Conservation (phyloP, 139 green algal species). For the Astrephomene gubernaculifera region DNA sequence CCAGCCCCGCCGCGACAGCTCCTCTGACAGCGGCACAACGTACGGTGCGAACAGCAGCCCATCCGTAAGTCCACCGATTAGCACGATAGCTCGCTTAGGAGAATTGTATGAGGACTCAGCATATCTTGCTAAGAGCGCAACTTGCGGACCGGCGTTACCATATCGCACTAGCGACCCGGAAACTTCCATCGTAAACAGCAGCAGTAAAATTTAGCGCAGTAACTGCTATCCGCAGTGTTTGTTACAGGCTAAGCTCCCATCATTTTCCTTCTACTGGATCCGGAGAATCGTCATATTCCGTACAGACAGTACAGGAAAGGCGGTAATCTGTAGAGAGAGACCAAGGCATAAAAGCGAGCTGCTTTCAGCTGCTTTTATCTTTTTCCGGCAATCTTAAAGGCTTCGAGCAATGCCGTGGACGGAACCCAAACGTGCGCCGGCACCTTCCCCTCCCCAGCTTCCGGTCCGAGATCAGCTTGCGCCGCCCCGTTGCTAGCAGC, state of each 20-base stretch:
- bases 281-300: no score
- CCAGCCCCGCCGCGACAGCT: constrained; percentile 50
- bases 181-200: neutral
- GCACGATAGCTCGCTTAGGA: neutral
- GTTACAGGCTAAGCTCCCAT: no score
- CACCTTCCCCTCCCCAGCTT: no score
- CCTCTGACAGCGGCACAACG: constrained; percentile 44
- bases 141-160: constrained; percentile 8
- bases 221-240: no score
- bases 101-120: neutral
- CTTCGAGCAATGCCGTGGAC: neutral
- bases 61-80: constrained; percentile 33
- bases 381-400: no score
- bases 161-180: constrained; percentile 8
- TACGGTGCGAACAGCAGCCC: constrained; percentile 74
- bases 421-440: constrained; percentile 17
- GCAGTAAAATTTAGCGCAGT: no score
- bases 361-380: no score
- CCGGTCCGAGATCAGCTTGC: no score
- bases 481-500: neutral
- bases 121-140: neutral
- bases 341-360: no score
- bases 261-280: no score
- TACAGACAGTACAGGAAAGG: no score
- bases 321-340: no score